Evolutionary conservation across 495 filamentous ascomycete species (phyloP).

Genomic region (Symbiotaphrina buchneri): DNA sequence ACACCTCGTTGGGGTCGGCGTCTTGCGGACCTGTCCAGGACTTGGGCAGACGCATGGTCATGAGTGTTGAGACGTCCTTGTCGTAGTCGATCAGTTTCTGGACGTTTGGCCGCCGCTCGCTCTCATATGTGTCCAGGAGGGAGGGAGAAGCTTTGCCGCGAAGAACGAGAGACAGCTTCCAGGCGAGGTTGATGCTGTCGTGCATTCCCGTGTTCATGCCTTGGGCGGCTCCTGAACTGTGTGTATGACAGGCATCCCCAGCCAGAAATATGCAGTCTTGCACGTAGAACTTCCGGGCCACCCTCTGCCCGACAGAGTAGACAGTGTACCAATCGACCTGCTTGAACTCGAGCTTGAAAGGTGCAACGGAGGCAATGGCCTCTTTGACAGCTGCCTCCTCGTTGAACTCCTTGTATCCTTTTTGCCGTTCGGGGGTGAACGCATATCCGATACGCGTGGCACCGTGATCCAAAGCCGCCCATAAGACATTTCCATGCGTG

Average conservation of each 20-base stretch:
- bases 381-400: conserved; percentile 18
- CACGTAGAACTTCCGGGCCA: conserved; percentile 20
- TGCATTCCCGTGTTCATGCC: conserved; percentile 75
- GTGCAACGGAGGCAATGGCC: conserved; percentile 20
- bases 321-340: conserved; percentile 34
- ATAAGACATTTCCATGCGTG: conserved; percentile 27
- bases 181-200: conserved; percentile 62
- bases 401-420: conserved; percentile 15
- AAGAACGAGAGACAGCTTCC: conserved; percentile 60
- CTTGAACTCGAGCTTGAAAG: conserved; percentile 20
- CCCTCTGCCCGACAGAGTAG: conserved; percentile 27
- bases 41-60: too few species aligned
- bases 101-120: conserved; percentile 37
- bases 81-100: neutral
- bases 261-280: conserved; percentile 40
- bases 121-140: conserved; percentile 48
- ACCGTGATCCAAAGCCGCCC: conserved; percentile 24
- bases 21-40: too few species aligned
- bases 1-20: too few species aligned
- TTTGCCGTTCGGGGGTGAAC: conserved; percentile 22
- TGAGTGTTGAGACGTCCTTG: too few species aligned
- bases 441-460: conserved; percentile 28
- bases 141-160: conserved; percentile 28
- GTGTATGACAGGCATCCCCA: conserved; percentile 68
- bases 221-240: conserved; percentile 43